Evolutionary conservation across 495 filamentous ascomycete genomes (phyloP).

Genomic region (Podospora didyma): DNA sequence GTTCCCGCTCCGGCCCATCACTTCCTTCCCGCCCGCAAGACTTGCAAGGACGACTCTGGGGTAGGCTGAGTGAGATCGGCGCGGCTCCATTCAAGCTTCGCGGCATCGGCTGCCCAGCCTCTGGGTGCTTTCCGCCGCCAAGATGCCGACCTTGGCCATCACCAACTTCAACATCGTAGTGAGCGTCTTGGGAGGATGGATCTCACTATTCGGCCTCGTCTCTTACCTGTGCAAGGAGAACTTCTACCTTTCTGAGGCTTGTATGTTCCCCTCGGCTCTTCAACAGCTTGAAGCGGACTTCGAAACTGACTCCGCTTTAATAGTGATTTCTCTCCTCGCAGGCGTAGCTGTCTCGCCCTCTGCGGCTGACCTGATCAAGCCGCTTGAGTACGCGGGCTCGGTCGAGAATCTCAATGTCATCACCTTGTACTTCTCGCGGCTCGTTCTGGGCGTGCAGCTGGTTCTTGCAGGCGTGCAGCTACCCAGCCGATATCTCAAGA

Average conservation of each 20-base stretch:
- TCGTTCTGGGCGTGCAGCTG: slow-evolving; percentile 88
- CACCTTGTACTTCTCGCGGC: slow-evolving; percentile 79
- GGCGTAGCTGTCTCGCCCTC: slow-evolving; percentile 75
- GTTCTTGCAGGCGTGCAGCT: slow-evolving; percentile 87
- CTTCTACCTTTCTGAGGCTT: slow-evolving; percentile 87
- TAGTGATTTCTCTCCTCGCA: slow-evolving; percentile 79
- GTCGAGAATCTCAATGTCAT: slow-evolving; percentile 34
- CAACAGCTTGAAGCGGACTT: too few relatives aligned
- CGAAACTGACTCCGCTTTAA: not conserved
- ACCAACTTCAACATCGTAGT: slow-evolving; percentile 89
- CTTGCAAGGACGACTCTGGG: slow-evolving; percentile 32
- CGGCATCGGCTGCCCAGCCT: not conserved
- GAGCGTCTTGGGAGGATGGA: slow-evolving; percentile 78
- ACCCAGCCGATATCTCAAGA: slow-evolving; percentile 77
- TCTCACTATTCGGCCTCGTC: slow-evolving; percentile 82
- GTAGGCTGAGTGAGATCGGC: slow-evolving; percentile 21
- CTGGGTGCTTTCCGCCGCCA: slow-evolving; percentile 9
- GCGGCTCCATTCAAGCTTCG: too few relatives aligned
- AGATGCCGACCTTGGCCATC: slow-evolving; percentile 73
- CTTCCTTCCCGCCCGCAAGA: slow-evolving; percentile 21
- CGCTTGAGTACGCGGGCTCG: slow-evolving; percentile 70
- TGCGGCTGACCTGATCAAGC: slow-evolving; percentile 72
- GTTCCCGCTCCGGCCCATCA: slow-evolving; percentile 22
- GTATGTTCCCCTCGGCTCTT: slow-evolving; percentile 54
- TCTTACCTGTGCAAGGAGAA: slow-evolving; percentile 86